Percentiles rank a stretch among this genome's conserved stretches.
phyloP scores from a whole-genome alignment of 306 rosid genomes.

The Rosa multiflora region DNA sequence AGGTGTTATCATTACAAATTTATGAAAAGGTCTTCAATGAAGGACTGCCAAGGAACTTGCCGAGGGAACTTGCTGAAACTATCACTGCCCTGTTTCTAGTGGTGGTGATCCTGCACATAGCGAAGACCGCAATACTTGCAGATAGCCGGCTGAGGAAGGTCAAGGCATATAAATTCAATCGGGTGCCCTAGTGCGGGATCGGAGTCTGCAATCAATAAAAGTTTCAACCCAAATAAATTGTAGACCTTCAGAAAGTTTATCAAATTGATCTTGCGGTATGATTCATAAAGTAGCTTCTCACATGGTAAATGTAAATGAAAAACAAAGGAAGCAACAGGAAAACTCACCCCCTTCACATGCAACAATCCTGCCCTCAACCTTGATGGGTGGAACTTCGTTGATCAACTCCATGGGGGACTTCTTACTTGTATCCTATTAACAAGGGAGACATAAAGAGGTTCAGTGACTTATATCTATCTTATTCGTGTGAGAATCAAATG shows the following conservation, averaged over 20 bases:
- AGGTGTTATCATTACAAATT: constrained; percentile 29
- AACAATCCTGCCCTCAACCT: constrained; percentile 90
- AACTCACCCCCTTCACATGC: constrained; percentile 93
- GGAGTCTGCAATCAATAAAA: constrained; percentile 56
- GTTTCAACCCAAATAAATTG: not conserved
- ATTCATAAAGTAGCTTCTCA: constrained; percentile 5
- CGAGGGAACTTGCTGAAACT: not conserved
- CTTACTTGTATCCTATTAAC: constrained; percentile 73
- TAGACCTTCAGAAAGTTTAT: not conserved
- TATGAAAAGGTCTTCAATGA: constrained; percentile 11
- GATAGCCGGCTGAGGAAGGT: constrained; percentile 65
- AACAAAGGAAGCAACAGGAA: not conserved
- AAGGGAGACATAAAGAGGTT: constrained; percentile 24
- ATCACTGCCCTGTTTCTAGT: constrained; percentile 33
- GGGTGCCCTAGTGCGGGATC: constrained; percentile 89
- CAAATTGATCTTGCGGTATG: not conserved
- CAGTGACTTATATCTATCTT: not conserved
- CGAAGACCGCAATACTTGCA: constrained; percentile 97
- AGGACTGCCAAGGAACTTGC: constrained; percentile 26
- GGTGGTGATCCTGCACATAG: constrained; percentile 79
- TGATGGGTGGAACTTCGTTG: constrained; percentile 94
- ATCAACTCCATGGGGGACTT: constrained; percentile 98
- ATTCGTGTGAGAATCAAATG: not conserved
- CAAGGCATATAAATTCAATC: constrained; percentile 89
- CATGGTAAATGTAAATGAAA: not conserved